Conservation (phyloP, 78 protist genomes). For the Mastigamoeba balamuthi region DNA sequence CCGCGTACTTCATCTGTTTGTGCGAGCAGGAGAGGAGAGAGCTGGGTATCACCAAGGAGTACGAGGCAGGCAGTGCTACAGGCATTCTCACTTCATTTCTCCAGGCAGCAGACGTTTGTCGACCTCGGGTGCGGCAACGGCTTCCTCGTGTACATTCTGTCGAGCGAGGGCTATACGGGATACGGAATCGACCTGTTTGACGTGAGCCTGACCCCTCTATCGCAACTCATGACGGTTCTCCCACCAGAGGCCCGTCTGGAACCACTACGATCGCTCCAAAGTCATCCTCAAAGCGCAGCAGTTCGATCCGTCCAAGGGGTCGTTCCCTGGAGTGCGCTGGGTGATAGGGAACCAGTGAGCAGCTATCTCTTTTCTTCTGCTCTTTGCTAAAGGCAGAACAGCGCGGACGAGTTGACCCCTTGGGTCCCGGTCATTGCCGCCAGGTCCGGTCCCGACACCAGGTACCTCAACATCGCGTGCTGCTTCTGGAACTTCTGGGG, state of each 20-base stretch:
- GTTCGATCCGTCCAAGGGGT: constrained; percentile 1
- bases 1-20: constrained; percentile 34
- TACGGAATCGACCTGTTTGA: constrained; percentile 33
- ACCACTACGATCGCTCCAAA: constrained; percentile 5
- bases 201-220: neutral
- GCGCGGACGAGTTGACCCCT: constrained; percentile 61
- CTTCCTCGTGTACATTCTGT: constrained; percentile 25
- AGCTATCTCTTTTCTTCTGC: neutral
- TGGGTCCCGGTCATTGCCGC: constrained; percentile 56
- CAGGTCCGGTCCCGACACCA: neutral
- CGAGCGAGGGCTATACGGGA: constrained; percentile 49
- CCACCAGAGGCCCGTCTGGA: constrained; percentile 22
- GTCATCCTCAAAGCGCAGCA: constrained; percentile 5
- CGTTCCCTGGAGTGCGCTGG: constrained; percentile 36
- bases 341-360: constrained; percentile 53
- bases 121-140: constrained; percentile 76
- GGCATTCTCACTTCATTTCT: too few species aligned
- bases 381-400: neutral
- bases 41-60: neutral
- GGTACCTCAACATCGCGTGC: constrained; percentile 55
- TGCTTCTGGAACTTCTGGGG: constrained; percentile 43
- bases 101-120: constrained; percentile 21
- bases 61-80: too few species aligned
- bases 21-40: constrained; percentile 12
- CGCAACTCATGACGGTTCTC: neutral